Conservation (phyloP, 2,329 filamentous ascomycete species). For the Epichloe aotearoae region DNA sequence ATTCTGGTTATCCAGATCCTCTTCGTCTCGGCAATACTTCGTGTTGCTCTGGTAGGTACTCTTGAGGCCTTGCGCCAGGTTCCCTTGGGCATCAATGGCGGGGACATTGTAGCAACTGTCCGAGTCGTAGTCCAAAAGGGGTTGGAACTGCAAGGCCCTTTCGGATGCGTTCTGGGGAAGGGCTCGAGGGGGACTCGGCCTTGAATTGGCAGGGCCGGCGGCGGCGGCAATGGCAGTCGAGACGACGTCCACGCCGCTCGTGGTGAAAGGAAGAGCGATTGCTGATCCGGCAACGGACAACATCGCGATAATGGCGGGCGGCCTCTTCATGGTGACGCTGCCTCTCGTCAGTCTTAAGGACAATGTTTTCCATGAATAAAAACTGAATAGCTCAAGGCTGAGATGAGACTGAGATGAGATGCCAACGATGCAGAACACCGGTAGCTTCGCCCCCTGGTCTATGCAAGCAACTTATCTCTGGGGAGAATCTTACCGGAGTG, state of each 20-base stretch:
- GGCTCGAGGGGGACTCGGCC: not conserved
- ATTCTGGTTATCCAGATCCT: constrained; percentile 12
- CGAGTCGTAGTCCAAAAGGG: constrained; percentile 7
- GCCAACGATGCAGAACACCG: too few species aligned
- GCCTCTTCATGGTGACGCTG: not conserved
- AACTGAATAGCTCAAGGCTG: too few species aligned
- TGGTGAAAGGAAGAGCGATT: not conserved
- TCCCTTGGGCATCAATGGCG: constrained; percentile 20
- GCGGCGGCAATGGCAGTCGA: too few species aligned
- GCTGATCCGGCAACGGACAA: not conserved
- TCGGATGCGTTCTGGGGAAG: constrained; percentile 2
- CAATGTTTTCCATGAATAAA: too few species aligned
- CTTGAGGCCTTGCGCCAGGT: constrained; percentile 16
- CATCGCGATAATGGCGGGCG: not conserved
- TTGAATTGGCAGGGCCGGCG: not conserved
- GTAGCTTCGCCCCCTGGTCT: too few species aligned
- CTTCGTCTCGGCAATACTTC: constrained; percentile 7
- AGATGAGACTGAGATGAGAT: too few species aligned
- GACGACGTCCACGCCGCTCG: not conserved
- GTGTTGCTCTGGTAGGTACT: not conserved
- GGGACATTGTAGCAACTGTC: constrained; percentile 14
- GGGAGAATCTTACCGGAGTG: too few species aligned
- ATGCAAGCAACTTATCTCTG: too few species aligned
- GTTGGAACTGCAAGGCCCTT: constrained; percentile 5
- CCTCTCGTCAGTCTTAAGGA: too few species aligned